A percentile compares a stretch with the other conserved stretches of the same genome.
Conservation (phyloP, 768 basidiomycete genomes). For the Mycena metata region DNA sequence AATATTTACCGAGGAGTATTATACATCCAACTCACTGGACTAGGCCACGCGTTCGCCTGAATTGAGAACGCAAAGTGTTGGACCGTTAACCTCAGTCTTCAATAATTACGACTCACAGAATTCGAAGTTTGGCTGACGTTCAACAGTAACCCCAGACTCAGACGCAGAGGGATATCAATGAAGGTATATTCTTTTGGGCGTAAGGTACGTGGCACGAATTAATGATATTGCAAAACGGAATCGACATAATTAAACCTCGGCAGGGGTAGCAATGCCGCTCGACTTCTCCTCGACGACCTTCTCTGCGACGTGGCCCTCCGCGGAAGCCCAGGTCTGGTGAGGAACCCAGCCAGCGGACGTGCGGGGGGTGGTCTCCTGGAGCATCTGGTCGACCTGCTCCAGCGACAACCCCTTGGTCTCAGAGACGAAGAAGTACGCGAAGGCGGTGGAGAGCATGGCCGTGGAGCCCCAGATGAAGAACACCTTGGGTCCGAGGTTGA, state of each 20-base stretch:
- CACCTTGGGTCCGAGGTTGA: slow-evolving; percentile 14
- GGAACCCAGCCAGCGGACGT: neutral
- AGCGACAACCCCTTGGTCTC: slow-evolving; percentile 4
- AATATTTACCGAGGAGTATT: too few relatives aligned
- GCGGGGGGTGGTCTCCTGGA: neutral
- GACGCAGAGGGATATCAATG: too few relatives aligned
- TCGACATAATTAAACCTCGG: neutral
- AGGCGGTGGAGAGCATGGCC: slow-evolving; percentile 1
- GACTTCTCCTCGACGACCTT: neutral
- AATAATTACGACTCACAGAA: too few relatives aligned
- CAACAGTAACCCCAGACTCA: too few relatives aligned
- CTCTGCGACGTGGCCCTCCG: neutral
- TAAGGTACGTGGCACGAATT: too few relatives aligned
- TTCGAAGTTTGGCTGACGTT: too few relatives aligned
- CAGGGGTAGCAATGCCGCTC: neutral
- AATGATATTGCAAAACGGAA: too few relatives aligned
- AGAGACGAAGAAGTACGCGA: slow-evolving; percentile 13
- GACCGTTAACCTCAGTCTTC: too few relatives aligned
- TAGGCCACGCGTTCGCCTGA: too few relatives aligned
- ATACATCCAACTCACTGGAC: too few relatives aligned
- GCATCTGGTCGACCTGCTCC: slow-evolving; percentile 14
- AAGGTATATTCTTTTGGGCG: too few relatives aligned
- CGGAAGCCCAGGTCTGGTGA: slow-evolving; percentile 1
- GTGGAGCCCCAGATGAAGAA: slow-evolving; percentile 14
- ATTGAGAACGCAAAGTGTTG: too few relatives aligned